Evolutionary conservation across 768 basidiomycete species (phyloP).

Genomic region (Tulasnella sp.): DNA sequence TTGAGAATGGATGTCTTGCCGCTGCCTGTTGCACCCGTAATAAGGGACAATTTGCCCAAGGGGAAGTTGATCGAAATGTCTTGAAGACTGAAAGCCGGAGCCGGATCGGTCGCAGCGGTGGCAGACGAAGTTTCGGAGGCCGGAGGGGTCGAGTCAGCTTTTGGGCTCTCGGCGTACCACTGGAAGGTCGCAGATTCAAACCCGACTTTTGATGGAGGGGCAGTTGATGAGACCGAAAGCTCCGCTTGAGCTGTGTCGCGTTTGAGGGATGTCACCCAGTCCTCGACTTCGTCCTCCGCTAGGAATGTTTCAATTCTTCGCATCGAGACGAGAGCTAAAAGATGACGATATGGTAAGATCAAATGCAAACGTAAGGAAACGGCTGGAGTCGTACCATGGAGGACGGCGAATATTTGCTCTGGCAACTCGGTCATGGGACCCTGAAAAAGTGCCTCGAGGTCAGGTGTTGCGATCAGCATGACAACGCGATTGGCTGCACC

Average conservation of each 20-base stretch:
- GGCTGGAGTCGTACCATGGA: conserved; percentile 53
- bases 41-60: conserved; percentile 57
- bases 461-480: background rate
- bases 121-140: background rate
- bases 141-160: background rate
- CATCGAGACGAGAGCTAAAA: conserved; percentile 73
- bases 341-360: conserved; percentile 24
- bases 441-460: background rate
- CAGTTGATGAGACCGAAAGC: background rate
- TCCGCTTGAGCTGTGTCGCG: conserved; percentile 38
- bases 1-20: conserved; percentile 69
- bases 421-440: conserved; percentile 68
- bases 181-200: conserved; percentile 60
- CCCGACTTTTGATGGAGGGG: conserved; percentile 48
- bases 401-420: conserved; percentile 63
- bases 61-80: conserved; percentile 65
- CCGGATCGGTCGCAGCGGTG: background rate
- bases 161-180: conserved; percentile 51
- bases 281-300: conserved; percentile 72
- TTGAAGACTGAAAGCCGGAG: conserved; percentile 54
- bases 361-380: background rate
- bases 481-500: background rate
- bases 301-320: conserved; percentile 77
- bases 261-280: conserved; percentile 73
- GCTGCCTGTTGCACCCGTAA: conserved; percentile 68